Evolutionary conservation across 495 filamentous ascomycete species (phyloP), one percentile per base, ranked within the genome.

Genomic region (Pseudomonodictys pantanalensis): DNA sequence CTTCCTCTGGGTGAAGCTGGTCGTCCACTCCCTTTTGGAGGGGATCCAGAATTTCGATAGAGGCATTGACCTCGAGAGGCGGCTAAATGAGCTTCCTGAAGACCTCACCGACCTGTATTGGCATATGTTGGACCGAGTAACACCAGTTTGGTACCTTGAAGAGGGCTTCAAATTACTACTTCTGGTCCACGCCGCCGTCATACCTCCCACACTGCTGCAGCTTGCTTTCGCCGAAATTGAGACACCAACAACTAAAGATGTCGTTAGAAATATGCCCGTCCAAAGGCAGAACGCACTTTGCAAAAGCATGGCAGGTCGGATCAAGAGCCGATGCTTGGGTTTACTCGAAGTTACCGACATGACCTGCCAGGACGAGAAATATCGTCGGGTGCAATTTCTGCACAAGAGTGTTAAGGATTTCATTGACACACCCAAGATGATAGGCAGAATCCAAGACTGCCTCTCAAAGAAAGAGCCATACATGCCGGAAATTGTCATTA

Each of bases 1-100:
- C n/a, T 63, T 63, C 33, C 54, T 63, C 20, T 63, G 59, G 59
- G 59, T 63, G 15, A 49, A 57, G 30, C 55, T 64, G 8, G 60
- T 53, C 8, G 60, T 63, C 8, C 3, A 23, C 23, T 58, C 24
- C n/a, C 60, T 63, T 12, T 23, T 58, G n/a, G 54, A 45, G 22
- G 55, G 60, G 2, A 18, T 60, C 23, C 35, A 25, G 24, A 58
- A 63, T 35, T 49, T 25, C 18, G 60, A 63, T 43, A 23, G 10
- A 6, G 5, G 48, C 15, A 11, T 7, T 3, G 60, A 63, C 22
- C 38, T 63, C 22, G 35, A 43, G 3, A 30, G 23, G 20, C 42
- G 60, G 12, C 60, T 63, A 6, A 43, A 38, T 3, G 38, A 5
- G 8, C 4, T 63, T 9, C 60, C 60, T 51, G 24, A 15, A 22